These are phyloP conservation scores for Eutypa lata DNA, from an alignment of 2,329 filamentous ascomycete species.

Conservation along the genomic window DNA sequence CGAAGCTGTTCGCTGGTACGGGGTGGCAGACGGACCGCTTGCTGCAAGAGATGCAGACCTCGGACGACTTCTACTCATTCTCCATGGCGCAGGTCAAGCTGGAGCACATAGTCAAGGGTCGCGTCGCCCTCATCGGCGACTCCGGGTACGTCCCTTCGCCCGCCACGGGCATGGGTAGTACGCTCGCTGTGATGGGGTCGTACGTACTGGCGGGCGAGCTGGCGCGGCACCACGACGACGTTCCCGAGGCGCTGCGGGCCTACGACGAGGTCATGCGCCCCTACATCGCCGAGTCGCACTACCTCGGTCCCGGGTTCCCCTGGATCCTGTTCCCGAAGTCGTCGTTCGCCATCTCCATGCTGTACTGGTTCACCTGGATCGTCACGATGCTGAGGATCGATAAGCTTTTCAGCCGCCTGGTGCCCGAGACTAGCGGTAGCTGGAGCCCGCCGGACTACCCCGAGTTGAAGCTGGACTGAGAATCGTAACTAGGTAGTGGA, in stretches of 20 bases:
- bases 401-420: constrained; percentile 11
- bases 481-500: background rate
- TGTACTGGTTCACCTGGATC: constrained; percentile 18
- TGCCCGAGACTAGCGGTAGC: constrained; percentile 19
- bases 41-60: constrained; percentile 11
- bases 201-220: constrained; percentile 58
- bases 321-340: constrained; percentile 15
- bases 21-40: constrained; percentile 17
- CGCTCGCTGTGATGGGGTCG: constrained; percentile 44
- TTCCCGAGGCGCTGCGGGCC: constrained; percentile 32
- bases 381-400: constrained; percentile 19
- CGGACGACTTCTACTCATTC: constrained; percentile 45
- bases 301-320: constrained; percentile 18
- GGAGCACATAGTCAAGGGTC: constrained; percentile 38
- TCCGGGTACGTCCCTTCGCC: constrained; percentile 48
- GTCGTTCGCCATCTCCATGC: constrained; percentile 15
- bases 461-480: constrained; percentile 16
- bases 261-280: constrained; percentile 45
- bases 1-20: constrained; percentile 30
- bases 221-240: constrained; percentile 22
- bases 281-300: constrained; percentile 40
- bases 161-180: constrained; percentile 50
- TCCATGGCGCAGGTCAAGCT: constrained; percentile 44
- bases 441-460: constrained; percentile 23
- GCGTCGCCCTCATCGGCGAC: constrained; percentile 52